Evolutionary conservation across 2,329 filamentous ascomycete genomes (phyloP).

Genomic region (Pezicula neosporulosa): DNA sequence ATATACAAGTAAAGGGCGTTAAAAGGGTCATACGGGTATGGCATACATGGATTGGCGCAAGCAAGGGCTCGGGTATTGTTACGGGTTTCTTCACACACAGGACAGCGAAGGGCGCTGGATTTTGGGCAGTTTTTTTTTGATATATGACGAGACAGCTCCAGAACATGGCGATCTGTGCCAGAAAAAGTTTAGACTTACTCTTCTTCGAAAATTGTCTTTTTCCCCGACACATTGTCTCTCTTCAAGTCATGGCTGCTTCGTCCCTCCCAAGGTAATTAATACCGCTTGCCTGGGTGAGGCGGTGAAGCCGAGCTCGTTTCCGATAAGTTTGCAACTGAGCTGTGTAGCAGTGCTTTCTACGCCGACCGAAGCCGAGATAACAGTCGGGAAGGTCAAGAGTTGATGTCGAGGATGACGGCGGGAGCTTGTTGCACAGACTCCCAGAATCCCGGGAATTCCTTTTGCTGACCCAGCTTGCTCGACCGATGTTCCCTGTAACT

Average conservation of each 20-base stretch:
- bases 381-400: no score
- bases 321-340: neutral
- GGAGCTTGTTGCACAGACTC: no score
- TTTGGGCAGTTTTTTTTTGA: conserved; percentile 4
- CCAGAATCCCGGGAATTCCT: no score
- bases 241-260: neutral
- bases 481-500: no score
- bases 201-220: neutral
- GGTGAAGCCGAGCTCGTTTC: neutral
- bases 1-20: conserved; percentile 20
- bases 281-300: neutral
- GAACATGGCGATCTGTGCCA: conserved; percentile 6
- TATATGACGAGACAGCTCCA: conserved; percentile 5
- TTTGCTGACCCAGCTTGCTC: no score
- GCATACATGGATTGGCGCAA: conserved; percentile 26
- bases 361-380: no score
- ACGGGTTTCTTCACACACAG: conserved; percentile 16
- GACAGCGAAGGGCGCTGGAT: conserved; percentile 23
- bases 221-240: neutral
- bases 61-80: conserved; percentile 22
- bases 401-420: no score
- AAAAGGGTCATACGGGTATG: conserved; percentile 14
- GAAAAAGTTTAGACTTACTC: conserved; percentile 12
- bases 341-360: neutral
- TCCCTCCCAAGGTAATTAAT: neutral